These are phyloP conservation scores for Phytophthora quininea DNA, from an alignment of 352 stramenopile species.

Conservation along the genomic window DNA sequence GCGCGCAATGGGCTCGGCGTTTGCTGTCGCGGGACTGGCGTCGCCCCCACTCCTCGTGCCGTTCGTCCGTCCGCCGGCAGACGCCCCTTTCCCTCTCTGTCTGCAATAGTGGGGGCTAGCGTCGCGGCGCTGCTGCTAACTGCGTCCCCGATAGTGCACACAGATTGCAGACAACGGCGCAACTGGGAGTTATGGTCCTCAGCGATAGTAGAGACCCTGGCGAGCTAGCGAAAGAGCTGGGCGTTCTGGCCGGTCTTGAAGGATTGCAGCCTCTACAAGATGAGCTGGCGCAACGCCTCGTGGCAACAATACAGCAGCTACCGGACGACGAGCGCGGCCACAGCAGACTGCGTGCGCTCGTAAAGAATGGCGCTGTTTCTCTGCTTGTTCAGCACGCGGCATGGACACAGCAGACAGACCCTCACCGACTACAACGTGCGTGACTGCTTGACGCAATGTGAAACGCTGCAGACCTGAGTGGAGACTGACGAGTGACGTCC, in stretches of 20 bases:
- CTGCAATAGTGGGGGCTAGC: conserved; percentile 1
- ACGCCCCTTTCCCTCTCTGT: too few species aligned
- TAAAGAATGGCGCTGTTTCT: conserved; percentile 29
- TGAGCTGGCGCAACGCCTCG: conserved; percentile 27
- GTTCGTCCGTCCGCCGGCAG: too few species aligned
- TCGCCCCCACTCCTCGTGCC: too few species aligned
- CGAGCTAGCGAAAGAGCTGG: conserved; percentile 7
- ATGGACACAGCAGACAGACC: conserved; percentile 37
- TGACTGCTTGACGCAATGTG: conserved; percentile 1
- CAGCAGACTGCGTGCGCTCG: conserved; percentile 37
- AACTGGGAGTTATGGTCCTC: conserved; percentile 35
- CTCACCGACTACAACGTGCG: conserved; percentile 39
- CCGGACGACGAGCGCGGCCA: conserved; percentile 16
- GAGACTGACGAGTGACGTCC: neutral
- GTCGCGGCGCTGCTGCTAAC: conserved; percentile 21
- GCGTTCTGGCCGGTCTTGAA: conserved; percentile 14
- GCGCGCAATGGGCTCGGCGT: conserved; percentile 12
- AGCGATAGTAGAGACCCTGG: conserved; percentile 22
- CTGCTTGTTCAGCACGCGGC: conserved; percentile 48
- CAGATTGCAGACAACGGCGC: conserved; percentile 30
- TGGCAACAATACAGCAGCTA: conserved; percentile 26
- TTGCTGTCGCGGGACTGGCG: conserved; percentile 21
- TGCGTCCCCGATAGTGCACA: conserved; percentile 9
- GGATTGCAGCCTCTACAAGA: conserved; percentile 26
- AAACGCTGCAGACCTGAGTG: neutral